These are phyloP conservation scores for Penicillium cataractarum DNA, from an alignment of 495 filamentous ascomycete genomes.

Conservation along the genomic window DNA sequence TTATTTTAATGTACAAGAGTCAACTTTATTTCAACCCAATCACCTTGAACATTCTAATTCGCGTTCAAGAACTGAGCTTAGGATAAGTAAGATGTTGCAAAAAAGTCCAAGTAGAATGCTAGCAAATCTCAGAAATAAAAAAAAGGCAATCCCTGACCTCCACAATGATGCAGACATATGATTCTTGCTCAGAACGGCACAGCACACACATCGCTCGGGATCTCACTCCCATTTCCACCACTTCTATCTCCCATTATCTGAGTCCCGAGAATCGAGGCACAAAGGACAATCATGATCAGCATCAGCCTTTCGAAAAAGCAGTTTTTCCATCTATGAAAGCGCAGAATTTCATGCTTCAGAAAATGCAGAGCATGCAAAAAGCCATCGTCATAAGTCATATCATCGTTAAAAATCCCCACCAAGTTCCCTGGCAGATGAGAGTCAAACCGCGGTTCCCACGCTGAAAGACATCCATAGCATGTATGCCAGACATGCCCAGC, in stretches of 20 bases:
- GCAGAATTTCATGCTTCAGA: neutral
- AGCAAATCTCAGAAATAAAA: neutral
- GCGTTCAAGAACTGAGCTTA: neutral
- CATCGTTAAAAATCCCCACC: slow-evolving; percentile 6
- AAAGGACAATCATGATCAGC: neutral
- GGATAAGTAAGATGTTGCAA: neutral
- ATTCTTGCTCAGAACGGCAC: neutral
- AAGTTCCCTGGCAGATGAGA: neutral
- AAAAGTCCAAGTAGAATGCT: no score
- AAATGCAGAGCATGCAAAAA: slow-evolving; percentile 9
- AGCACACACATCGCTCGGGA: neutral
- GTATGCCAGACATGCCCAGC: neutral
- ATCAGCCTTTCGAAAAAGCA: neutral
- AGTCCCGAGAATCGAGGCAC: neutral
- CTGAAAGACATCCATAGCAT: neutral
- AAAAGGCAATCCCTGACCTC: slow-evolving; percentile 18
- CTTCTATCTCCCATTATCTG: slow-evolving; percentile 16
- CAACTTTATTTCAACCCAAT: neutral
- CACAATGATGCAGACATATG: slow-evolving; percentile 15
- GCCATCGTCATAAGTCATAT: slow-evolving; percentile 11
- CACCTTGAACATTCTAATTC: neutral
- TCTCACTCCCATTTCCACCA: slow-evolving; percentile 10
- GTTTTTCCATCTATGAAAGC: slow-evolving; percentile 26
- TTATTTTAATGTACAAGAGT: no score
- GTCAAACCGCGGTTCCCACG: neutral